These are phyloP conservation scores for Pugionium dolabratum DNA, from an alignment of 345 rosid genomes.

Conservation along the genomic window DNA sequence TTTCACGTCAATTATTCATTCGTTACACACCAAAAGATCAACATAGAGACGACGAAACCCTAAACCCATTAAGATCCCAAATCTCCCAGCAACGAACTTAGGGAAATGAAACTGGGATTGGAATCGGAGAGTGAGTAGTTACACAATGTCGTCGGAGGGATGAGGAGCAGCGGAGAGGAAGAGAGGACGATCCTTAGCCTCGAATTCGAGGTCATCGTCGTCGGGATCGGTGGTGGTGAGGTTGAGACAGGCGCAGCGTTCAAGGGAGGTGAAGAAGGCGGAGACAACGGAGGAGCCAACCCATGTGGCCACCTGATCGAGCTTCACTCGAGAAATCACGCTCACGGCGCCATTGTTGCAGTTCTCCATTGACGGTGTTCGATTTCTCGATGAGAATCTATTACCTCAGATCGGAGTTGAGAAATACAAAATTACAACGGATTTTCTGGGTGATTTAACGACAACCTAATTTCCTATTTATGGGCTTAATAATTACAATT, in stretches of 20 bases:
- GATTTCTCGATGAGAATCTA: not conserved
- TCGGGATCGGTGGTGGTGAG: conserved; percentile 59
- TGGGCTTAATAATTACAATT: not conserved
- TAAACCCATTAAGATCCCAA: not conserved
- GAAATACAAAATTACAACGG: not conserved
- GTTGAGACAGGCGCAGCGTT: conserved; percentile 77
- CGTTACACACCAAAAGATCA: conserved; percentile 5
- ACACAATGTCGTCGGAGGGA: conserved; percentile 30
- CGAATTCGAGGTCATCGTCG: conserved; percentile 43
- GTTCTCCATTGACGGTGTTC: conserved; percentile 3
- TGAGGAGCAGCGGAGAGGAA: conserved; percentile 34
- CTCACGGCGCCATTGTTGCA: conserved; percentile 19
- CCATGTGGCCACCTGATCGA: conserved; percentile 57
- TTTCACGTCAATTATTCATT: not conserved
- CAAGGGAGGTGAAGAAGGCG: conserved; percentile 81
- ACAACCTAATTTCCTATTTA: conserved; percentile 9
- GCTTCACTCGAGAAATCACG: conserved; percentile 46
- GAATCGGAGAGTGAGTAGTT: not conserved
- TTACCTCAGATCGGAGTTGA: not conserved
- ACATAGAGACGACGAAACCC: not conserved
- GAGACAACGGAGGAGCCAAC: conserved; percentile 60
- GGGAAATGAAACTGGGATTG: not conserved
- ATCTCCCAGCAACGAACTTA: not conserved
- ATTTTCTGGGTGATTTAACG: too few species aligned
- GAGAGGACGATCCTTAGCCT: conserved; percentile 53